Evolutionary conservation across 805 yeast species (phyloP), one percentile per base, ranked within the genome.

Genomic region (Torulaspora maleeae): DNA sequence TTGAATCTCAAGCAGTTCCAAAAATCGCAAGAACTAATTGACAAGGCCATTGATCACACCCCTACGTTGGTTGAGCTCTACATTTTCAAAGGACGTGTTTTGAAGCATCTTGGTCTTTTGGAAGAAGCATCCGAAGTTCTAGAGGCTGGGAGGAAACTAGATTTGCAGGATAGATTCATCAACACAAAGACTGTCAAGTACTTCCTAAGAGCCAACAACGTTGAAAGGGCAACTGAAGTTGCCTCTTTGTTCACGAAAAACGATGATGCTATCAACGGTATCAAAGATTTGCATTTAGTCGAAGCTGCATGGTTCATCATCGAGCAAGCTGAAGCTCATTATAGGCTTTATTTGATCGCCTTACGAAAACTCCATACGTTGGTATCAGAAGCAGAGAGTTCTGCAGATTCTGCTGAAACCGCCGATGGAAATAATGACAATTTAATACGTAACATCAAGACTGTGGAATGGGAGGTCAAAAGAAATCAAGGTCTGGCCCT

Each of bases 271-370:
- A 77, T 78, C n/a, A 86, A 85, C 55, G 97, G 96, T 5, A 78
- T 91, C 36, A 81, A 80, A 54, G 97, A 93, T 61, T 72, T 91
- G 56, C 95, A 86, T 59, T 74, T 77, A 27, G 84, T 93, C 83
- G 97, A 93, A 68, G 90, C 84, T n/a, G 77, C 82, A 41, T 89
- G 97, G 95, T 87, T 88, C 50, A 68, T 93, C 51, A 67, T 76
- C 13, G 96, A 88, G 61, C 80, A 83, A 62, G 97, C 93, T 1
- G 95, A 86, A 59, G 82, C 93, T 3, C 88, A 86, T 55, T 64
- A 69, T 41, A 78, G 96, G 56, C 57, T 79, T 35, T 83, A 78
- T 52, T 66, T 75, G 38, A 49, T 56, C 11, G 47, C 64, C 2
- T 37, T 55, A 27, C 51, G 50, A n/a, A 51, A 57, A 36, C 48